Evolutionary conservation across 306 rosid genomes (phyloP), one percentile per base, ranked within the genome.

Genomic region (Herpetospermum pedunculosum): DNA sequence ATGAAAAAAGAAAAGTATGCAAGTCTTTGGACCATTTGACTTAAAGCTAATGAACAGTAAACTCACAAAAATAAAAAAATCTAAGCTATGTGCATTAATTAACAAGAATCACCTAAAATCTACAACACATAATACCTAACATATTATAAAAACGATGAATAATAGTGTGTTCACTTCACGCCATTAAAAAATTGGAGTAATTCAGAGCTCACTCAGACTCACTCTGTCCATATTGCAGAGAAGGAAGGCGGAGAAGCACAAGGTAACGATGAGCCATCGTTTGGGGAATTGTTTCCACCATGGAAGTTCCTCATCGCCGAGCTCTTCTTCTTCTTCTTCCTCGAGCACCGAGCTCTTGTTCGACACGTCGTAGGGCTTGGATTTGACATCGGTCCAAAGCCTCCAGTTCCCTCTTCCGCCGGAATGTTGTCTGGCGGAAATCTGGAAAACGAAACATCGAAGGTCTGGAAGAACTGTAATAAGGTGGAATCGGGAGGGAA

Each of bases 221-320:
- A 91, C 99, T 81, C 99, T 91, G 38, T 95, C 99, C 99, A 95
- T 95, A 44, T 95, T 95, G 84, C 99, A 95, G 0, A 95, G 96
- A 78, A 95, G 92, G 72, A 95, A 95, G 25, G 99, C 95, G 0
- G 99, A 78, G 73, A 95, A 95, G 75, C 99, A 95, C 47, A 95
- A 88, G 78, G 90, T 46, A 50, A 95, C 99, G 38, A 95, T 95
- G 62, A 95, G 82, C 99, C 99, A 95, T 83, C 99, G 76, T 72
- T 91, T 95, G 0, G 97, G 99, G 50, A 95, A 85, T 67, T 76
- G 82, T 70, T 85, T 82, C 94, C 90, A 87, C 97, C 96, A 94
- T 0, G 87, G 81, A 9, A 72, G 84, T 73, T 34, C n/a, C n/a
- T n/a, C 85, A 21, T 67, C 53, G 74, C 68, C 90, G 84, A 79